Conservation (phyloP, 257 asterid genomes). For the Solanum etuberosum region DNA sequence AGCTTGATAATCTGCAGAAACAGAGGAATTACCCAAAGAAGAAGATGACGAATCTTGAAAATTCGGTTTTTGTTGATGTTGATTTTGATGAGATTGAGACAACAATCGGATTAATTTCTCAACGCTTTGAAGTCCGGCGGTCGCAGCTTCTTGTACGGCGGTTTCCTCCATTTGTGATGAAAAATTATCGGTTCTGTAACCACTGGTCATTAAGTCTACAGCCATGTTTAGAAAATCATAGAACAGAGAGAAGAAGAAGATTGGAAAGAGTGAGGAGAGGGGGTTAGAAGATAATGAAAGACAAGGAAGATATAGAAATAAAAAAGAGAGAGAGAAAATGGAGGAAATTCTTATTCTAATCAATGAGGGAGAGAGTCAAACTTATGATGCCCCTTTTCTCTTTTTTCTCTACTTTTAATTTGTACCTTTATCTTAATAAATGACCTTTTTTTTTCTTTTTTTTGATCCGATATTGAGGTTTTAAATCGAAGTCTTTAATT, state of each 20-base stretch:
- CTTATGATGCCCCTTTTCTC: constrained; percentile 11
- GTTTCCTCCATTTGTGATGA: constrained; percentile 44
- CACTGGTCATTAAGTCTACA: constrained; percentile 49
- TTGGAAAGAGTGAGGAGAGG: not conserved
- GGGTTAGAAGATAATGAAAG: not conserved
- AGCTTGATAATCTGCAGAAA: constrained; percentile 35
- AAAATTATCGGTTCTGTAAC: constrained; percentile 17
- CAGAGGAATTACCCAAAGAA: not conserved
- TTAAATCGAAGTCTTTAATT: not conserved
- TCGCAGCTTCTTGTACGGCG: constrained; percentile 87
- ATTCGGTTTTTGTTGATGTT: not conserved
- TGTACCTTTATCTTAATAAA: not conserved
- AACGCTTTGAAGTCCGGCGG: constrained; percentile 83
- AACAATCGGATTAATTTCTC: constrained; percentile 64
- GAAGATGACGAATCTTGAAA: not conserved
- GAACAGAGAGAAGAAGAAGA: not conserved
- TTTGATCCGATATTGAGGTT: not conserved
- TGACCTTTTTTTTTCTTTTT: not conserved
- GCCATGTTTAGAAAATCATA: constrained; percentile 32
- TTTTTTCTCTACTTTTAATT: not conserved
- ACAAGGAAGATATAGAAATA: not conserved
- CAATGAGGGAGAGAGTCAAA: constrained; percentile 34
- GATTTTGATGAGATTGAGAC: constrained; percentile 33
- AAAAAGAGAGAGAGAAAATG: constrained; percentile 6
- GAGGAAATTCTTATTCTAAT: not conserved